Evolutionary conservation across 805 yeast species (phyloP).

Genomic region (Sugiyamaella smithiae): DNA sequence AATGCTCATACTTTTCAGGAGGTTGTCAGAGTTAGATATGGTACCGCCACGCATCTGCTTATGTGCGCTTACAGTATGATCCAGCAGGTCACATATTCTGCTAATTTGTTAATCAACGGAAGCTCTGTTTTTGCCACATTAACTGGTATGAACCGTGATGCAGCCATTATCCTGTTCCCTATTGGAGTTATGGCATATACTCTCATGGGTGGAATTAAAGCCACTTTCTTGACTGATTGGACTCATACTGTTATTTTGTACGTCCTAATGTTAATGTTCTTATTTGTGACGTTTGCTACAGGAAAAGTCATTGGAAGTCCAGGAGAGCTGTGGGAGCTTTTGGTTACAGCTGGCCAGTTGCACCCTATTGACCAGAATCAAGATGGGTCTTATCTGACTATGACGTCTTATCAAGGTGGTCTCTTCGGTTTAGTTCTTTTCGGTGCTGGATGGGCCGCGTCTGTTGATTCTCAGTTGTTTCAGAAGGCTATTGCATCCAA

Average conservation of each 20-base stretch:
- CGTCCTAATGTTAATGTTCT: slow-evolving; percentile 48
- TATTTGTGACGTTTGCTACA: slow-evolving; percentile 64
- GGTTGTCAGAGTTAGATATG: slow-evolving; percentile 76
- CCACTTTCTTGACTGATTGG: slow-evolving; percentile 76
- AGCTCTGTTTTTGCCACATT: slow-evolving; percentile 74
- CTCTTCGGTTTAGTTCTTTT: slow-evolving; percentile 83
- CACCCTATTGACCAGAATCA: slow-evolving; percentile 76
- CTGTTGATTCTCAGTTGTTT: slow-evolving; percentile 82
- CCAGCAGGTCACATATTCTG: slow-evolving; percentile 83
- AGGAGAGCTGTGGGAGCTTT: slow-evolving; percentile 70
- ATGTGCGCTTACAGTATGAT: slow-evolving; percentile 60
- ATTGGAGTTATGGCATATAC: slow-evolving; percentile 72
- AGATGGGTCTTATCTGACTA: slow-evolving; percentile 81
- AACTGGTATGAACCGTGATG: slow-evolving; percentile 79
- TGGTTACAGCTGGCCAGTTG: slow-evolving; percentile 51
- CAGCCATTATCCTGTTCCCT: slow-evolving; percentile 78
- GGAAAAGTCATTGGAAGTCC: slow-evolving; percentile 73
- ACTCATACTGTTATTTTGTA: slow-evolving; percentile 76
- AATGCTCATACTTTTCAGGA: slow-evolving; percentile 88
- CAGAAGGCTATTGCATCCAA: slow-evolving; percentile 82
- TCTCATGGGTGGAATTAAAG: slow-evolving; percentile 74
- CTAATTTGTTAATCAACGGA: slow-evolving; percentile 88
- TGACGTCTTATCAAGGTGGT: slow-evolving; percentile 83
- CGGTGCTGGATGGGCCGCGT: slow-evolving; percentile 86
- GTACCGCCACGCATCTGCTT: slow-evolving; percentile 61